A percentile compares a stretch with the other conserved stretches of the same genome.
Conservation (phyloP, 2,329 filamentous ascomycete species). For the Gnomoniopsis smithogilvyi region DNA sequence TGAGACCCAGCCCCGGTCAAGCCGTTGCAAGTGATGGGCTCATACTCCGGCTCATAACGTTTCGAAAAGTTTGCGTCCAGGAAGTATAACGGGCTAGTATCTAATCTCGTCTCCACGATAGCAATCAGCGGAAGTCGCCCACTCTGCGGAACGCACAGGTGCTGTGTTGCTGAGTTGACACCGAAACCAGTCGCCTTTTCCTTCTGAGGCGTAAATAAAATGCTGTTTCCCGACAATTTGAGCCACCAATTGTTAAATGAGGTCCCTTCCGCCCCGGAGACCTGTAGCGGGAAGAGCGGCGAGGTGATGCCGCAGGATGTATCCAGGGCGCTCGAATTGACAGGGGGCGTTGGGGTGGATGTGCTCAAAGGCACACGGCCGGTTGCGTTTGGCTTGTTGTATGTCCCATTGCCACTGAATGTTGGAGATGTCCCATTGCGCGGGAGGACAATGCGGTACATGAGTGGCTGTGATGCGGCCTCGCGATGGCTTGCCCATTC, state of each 20-base stretch:
- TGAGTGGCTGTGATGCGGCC: background rate
- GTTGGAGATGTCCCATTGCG: slow-evolving; percentile 1
- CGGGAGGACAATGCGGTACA: slow-evolving; percentile 9
- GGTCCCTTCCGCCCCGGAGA: slow-evolving; percentile 1
- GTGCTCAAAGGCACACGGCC: slow-evolving; percentile 4
- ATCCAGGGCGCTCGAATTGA: background rate
- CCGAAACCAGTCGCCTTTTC: slow-evolving; percentile 10
- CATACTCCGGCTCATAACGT: slow-evolving; percentile 2
- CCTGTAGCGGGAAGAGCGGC: slow-evolving; percentile 4
- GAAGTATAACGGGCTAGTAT: slow-evolving; percentile 8
- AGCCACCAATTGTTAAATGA: slow-evolving; percentile 11
- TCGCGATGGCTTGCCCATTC: slow-evolving; percentile 3
- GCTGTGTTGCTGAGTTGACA: background rate
- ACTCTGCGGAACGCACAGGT: slow-evolving; percentile 5
- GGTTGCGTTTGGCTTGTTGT: slow-evolving; percentile 2
- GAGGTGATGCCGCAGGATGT: slow-evolving; percentile 5
- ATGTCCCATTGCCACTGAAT: slow-evolving; percentile 9
- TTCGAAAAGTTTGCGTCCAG: slow-evolving; percentile 7
- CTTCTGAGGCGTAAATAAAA: slow-evolving; percentile 8
- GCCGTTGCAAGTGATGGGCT: slow-evolving; percentile 3
- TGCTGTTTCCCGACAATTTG: slow-evolving; percentile 1
- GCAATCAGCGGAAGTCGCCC: slow-evolving; percentile 4
- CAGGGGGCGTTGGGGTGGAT: background rate
- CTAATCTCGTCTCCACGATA: slow-evolving; percentile 7
- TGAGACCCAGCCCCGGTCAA: background rate